Base-by-base conservation (phyloP, 169 alveolate species). In the Plasmodium gallinaceum region DNA sequence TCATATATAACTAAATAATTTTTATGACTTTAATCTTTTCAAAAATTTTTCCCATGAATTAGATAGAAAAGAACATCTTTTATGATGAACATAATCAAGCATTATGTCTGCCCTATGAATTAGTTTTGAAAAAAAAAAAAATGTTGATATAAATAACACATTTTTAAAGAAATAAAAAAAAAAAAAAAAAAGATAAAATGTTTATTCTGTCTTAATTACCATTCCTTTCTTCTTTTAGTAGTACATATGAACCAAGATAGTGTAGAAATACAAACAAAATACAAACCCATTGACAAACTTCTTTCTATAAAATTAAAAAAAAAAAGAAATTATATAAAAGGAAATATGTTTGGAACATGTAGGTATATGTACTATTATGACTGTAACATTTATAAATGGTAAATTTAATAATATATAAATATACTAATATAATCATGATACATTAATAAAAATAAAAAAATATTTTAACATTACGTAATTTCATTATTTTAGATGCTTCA, bases 61-160 rank as follows among this genome's bases (percentile, higher is more conserved):
- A 1, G 92, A 85, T 22, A 70, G 37, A 51, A 85, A 85, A 43
- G 92, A 85, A 70, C 92, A 85, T 51, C 92, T 85, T 70, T 85
- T 85, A 37, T 85, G 92, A 71, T 85, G 92, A 43, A 70, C 92
- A 42, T 85, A 85, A 37, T 85, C 92, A 16, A 85, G 74, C 92
- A 85, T 45, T 57, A 85, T 85, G 39, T 85, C 92, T 3, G 92
- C 92, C 92, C 92, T 85, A 60, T 46, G 16, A 78, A 52, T 43
- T 12, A 37, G 20, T 48, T 48, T 48, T 32, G 20, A 7, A 68
- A 6, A 68, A 7, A 68, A 39, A 43, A 68, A 68, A 72, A 52
- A 52, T 24, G 10, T 22, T 51, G 1, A 45, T 4, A 74, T 6
- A 58, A 12, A 45, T 24, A 51, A 45, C 8, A 5, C 46, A 24